Percentiles rank a stretch among this genome's conserved stretches.
Conservation (phyloP, 1,139 yeast species). For the Pichia sp. region DNA sequence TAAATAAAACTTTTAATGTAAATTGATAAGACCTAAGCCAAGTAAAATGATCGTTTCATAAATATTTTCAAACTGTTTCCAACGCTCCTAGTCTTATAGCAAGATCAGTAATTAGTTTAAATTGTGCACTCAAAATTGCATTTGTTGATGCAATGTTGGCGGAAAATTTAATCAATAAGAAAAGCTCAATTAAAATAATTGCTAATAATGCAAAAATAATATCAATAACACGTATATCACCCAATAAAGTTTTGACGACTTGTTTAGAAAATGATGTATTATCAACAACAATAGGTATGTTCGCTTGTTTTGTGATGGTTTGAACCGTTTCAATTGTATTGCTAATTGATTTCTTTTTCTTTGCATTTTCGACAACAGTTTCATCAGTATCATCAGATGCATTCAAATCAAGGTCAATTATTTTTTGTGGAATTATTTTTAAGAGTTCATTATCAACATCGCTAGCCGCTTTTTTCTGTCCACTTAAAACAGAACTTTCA, state of each 20-base stretch:
- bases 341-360: background rate
- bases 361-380: background rate
- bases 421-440: conserved; percentile 6
- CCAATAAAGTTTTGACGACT: background rate
- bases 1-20: background rate
- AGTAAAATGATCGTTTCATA: background rate
- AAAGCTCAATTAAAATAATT: background rate
- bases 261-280: background rate
- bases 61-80: background rate
- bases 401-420: conserved; percentile 4
- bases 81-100: background rate
- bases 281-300: background rate
- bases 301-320: background rate
- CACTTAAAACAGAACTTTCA: conserved; percentile 44
- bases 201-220: background rate
- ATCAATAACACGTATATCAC: background rate
- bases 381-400: conserved; percentile 1
- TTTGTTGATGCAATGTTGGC: background rate
- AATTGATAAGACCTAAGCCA: background rate
- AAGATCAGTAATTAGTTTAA: background rate
- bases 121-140: background rate
- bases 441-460: conserved; percentile 14
- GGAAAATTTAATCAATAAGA: background rate
- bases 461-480: conserved; percentile 36
- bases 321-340: background rate